Evolutionary conservation across 768 basidiomycete genomes (phyloP), one percentile per base, ranked within the genome.

Genomic region (Tylopilus balloui): DNA sequence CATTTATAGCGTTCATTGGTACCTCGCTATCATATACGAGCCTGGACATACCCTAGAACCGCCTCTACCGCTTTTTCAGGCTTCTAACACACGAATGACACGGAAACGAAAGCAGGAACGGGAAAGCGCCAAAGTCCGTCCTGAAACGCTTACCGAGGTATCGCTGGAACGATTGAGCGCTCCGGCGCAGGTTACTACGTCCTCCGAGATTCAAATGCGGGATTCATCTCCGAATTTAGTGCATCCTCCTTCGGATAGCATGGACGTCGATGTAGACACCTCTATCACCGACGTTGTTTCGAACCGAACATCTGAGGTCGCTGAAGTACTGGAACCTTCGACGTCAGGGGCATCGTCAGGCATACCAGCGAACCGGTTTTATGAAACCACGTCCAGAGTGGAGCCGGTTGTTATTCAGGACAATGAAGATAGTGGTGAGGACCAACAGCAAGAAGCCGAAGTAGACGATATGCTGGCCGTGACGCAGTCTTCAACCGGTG

Each of bases 21-120:
- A 96, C 67, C 79, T 98, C 34, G 94, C 91, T 14, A 83, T 98
- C 53, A 95, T 99, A 56, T 86, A 82, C 65, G 83, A 86, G 51
- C 95, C 96, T 1, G 81, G 80, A 45, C 66, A 73, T 41, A 69
- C 78, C 7, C 69, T 87, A 62, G 66, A 76, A 29, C 73, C 82
- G 12, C 71, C 76, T n/a, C 72, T 76, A 24, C 69, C 69, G 10
- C 58, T 7, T 7, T 24, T 28, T n/a, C 56, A 40, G 17, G n/a
- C 27, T n/a, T 37, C 49, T 28, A 46, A 28, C 6, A 3, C 35
- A 41, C 63, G 56, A 29, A 34, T 34, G 40, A 67, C 60, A 20
- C 62, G 64, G 32, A 54, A 49, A 41, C 62, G 36, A 44, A 58
- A 59, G 32, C 61, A 64, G 42, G 44, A 45, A 27, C 54, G 51